A percentile compares a stretch with the other conserved stretches of the same genome.
Conservation (phyloP, 2,329 filamentous ascomycete genomes). For the Plenodomus tracheiphilus region DNA sequence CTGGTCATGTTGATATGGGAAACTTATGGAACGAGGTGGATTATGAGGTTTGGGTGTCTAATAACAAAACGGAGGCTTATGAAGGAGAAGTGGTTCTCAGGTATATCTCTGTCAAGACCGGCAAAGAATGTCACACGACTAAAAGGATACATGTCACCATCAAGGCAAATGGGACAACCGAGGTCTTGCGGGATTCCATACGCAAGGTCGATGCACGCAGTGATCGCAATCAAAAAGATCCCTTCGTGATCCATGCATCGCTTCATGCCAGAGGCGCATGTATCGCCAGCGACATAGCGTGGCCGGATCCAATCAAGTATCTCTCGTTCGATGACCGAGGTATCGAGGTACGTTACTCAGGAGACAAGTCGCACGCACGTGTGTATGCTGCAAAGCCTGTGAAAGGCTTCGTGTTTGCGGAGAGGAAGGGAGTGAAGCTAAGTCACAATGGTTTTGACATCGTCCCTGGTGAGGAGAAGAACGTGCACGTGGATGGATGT, state of each 20-base stretch:
- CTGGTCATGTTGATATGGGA: conserved; percentile 30
- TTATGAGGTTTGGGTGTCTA: conserved; percentile 61
- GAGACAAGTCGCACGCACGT: conserved; percentile 41
- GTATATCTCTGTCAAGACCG: conserved; percentile 58
- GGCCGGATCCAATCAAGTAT: conserved; percentile 65
- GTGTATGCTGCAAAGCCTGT: conserved; percentile 56
- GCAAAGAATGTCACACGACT: conserved; percentile 53
- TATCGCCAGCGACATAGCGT: conserved; percentile 59
- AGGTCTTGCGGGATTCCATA: conserved; percentile 48
- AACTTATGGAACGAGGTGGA: conserved; percentile 31
- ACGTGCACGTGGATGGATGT: conserved; percentile 16
- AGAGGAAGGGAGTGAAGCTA: conserved; percentile 19
- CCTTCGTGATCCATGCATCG: conserved; percentile 56
- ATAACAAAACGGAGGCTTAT: too few species aligned
- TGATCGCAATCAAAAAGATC: conserved; percentile 36
- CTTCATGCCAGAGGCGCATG: conserved; percentile 54
- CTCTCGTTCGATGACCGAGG: conserved; percentile 56
- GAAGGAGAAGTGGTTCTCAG: conserved; percentile 53
- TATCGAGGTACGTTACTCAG: conserved; percentile 44
- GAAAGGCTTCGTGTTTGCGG: conserved; percentile 59
- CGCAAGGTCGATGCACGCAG: background rate
- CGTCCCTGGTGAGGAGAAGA: conserved; percentile 21
- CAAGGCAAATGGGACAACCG: conserved; percentile 58
- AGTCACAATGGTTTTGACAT: conserved; percentile 37
- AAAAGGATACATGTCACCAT: conserved; percentile 52